Conservation (phyloP, 805 yeast species). For the Metschnikowia dekortorum region DNA sequence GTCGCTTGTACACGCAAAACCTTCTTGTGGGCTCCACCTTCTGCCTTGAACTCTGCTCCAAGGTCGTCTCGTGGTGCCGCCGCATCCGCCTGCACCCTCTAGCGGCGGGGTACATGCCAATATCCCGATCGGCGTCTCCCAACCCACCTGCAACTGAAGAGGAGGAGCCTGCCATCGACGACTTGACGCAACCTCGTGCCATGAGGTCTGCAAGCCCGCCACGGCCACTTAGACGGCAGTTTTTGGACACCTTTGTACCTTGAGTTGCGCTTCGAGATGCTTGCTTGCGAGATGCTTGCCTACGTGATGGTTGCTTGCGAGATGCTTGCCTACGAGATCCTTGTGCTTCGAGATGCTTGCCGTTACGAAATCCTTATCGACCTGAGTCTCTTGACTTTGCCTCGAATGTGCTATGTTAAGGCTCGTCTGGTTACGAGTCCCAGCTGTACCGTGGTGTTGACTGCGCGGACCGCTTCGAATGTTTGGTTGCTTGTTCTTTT, state of each 20-base stretch:
- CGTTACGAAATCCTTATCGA: no score
- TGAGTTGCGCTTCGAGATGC: neutral
- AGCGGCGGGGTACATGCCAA: neutral
- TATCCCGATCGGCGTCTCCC: slow-evolving; percentile 6
- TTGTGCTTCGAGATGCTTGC: no score
- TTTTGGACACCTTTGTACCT: slow-evolving; percentile 48
- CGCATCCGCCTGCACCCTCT: neutral
- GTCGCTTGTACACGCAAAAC: slow-evolving; percentile 40
- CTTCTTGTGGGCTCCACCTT: slow-evolving; percentile 39
- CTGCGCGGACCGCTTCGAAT: no score
- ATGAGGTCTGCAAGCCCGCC: slow-evolving; percentile 54
- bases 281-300: neutral
- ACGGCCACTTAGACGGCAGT: slow-evolving; percentile 56
- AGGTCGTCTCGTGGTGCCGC: neutral
- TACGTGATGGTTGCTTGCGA: no score
- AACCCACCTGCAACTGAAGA: slow-evolving; percentile 11
- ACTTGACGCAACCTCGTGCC: slow-evolving; percentile 10
- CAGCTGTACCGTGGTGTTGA: no score
- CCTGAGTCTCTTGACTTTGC: no score
- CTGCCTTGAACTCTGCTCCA: neutral
- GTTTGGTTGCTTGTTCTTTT: no score
- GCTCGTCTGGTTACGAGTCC: no score
- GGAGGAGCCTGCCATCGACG: slow-evolving; percentile 22
- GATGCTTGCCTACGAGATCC: no score
- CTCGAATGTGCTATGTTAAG: no score